Conservation (phyloP, 805 yeast genomes). For the Saturnispora gosingensis region DNA sequence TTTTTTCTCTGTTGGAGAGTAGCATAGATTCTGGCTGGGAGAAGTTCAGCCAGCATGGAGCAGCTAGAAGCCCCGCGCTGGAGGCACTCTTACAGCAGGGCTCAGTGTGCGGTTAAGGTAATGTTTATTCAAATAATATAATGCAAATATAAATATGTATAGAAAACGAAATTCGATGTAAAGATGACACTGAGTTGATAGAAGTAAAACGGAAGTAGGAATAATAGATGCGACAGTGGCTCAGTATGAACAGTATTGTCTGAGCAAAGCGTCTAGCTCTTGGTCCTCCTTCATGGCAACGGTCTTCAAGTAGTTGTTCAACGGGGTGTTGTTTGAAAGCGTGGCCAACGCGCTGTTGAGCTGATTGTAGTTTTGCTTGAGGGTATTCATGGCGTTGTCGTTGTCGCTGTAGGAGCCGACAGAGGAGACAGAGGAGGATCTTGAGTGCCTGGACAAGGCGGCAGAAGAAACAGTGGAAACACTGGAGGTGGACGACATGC, state of each 20-base stretch:
- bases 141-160: neutral
- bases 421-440: conserved; percentile 26
- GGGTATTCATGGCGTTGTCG: neutral
- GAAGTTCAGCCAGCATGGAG: no score
- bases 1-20: neutral
- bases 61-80: no score
- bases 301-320: conserved; percentile 23
- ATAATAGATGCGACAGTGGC: neutral
- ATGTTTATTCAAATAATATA: neutral
- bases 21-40: no score
- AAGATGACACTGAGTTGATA: neutral
- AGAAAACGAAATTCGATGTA: neutral
- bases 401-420: conserved; percentile 5
- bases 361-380: conserved; percentile 3
- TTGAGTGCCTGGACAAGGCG: conserved; percentile 19
- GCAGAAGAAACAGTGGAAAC: conserved; percentile 8
- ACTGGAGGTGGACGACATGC: conserved; percentile 11
- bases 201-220: neutral
- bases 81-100: no score
- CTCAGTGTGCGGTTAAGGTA: neutral
- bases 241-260: conserved; percentile 23
- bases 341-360: conserved; percentile 6
- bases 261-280: conserved; percentile 26
- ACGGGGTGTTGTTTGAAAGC: conserved; percentile 16
- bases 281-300: conserved; percentile 28